Base-by-base conservation (phyloP, 768 basidiomycete genomes). In the Amylocystis lapponica region DNA sequence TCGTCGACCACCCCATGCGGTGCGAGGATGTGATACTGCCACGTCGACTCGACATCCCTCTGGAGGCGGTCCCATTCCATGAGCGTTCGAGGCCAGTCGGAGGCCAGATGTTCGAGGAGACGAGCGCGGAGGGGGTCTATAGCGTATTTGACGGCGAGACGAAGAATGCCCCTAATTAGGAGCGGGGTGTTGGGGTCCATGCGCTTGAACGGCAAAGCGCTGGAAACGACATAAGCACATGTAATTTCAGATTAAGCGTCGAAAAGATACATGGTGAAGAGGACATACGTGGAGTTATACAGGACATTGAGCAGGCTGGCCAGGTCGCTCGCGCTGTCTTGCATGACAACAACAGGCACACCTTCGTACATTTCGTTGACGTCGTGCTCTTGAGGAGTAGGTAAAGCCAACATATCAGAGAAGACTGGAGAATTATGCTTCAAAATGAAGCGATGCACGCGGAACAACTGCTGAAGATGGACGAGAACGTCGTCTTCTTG, bases 71-170 rank as follows among this genome's bases (percentile, higher is more conserved):
- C 53, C 61, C 62, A 59, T 32, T 57, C 56, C 14, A 45, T 25
- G 19, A 59, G 51, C 13, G 53, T 45, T 4, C 23, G 35, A 19
- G 62, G 62, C 62, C 62, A 63, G 42, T 61, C 58, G 16, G 49
- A 50, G 20, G 42, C 40, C 5, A 62, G 36, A 14, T 48, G 45
- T 12, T 51, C 20, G 27, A 59, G 40, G 27, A 62, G 52, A 12
- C 50, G 44, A 3, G 51, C 31, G 19, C 55, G 51, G 10, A 62
- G 43, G 3, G 48, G 14, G n/a, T 59, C 56, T 32, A 59, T 52
- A 29, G 58, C 49, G 37, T 61, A 63, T 46, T 63, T 63, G 46
- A 41, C 47, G 6, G 62, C 55, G 25, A 63, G 45, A 14, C 47
- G 39, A 26, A 61, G 46, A 19, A 44, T 39, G 10, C 47, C 48